phyloP scores from a whole-genome alignment of 2,329 filamentous ascomycete genomes.

The Penicillium thymicola region DNA sequence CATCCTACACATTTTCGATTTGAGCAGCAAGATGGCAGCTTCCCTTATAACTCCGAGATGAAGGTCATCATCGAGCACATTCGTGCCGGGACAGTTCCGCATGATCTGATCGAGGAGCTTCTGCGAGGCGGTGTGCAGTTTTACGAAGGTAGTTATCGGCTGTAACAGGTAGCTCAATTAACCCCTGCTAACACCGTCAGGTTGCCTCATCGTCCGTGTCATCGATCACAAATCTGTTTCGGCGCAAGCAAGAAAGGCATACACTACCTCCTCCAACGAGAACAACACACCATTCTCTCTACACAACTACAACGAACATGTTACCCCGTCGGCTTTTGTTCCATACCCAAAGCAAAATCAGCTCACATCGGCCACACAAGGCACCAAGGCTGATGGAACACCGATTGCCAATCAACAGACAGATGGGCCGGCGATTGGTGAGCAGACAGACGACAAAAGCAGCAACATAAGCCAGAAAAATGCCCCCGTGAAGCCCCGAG shows the following conservation, averaged over 20 bases:
- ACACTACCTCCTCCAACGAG: constrained; percentile 55
- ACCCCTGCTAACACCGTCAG: constrained; percentile 28
- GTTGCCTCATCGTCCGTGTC: constrained; percentile 89
- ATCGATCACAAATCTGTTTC: constrained; percentile 74
- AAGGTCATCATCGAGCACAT: constrained; percentile 74
- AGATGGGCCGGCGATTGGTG: constrained; percentile 21
- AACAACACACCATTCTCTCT: constrained; percentile 74
- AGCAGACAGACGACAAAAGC: constrained; percentile 45
- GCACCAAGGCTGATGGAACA: constrained; percentile 25
- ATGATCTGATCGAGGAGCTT: constrained; percentile 82
- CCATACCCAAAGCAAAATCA: constrained; percentile 61
- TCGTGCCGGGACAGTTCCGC: constrained; percentile 71
- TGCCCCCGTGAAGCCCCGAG: constrained; percentile 50
- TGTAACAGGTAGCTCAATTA: background rate
- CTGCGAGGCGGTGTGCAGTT: constrained; percentile 69
- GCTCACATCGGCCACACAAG: constrained; percentile 28
- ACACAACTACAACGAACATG: constrained; percentile 84
- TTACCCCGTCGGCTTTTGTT: constrained; percentile 83
- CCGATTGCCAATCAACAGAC: constrained; percentile 15
- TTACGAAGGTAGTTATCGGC: constrained; percentile 66
- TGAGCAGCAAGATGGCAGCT: constrained; percentile 89
- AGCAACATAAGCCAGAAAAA: constrained; percentile 46
- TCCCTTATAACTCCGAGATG: constrained; percentile 91
- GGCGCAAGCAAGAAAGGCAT: constrained; percentile 57
- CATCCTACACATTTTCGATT: constrained; percentile 85